Base-by-base conservation (phyloP, 345 rosid species). In the Nephelium lappaceum region DNA sequence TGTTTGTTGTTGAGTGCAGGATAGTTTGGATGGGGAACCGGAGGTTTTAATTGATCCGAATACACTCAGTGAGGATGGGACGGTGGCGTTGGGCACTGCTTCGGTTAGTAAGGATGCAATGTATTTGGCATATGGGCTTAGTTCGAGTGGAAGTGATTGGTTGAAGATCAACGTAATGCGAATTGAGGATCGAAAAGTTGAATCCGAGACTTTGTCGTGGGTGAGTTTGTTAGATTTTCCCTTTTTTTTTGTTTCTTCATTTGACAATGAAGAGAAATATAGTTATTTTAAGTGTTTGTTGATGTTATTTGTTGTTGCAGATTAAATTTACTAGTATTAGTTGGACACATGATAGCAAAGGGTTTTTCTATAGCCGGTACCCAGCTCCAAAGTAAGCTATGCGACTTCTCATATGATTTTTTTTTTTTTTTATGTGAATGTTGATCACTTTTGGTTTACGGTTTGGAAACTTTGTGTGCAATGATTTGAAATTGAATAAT, bases 131-230 rank as follows among this genome's bases (percentile, higher is more conserved):
- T 92, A 92, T 72, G 98, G 92, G 39, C 87, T 94, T 74, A 87
- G 98, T 84, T 77, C 93, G 0, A 97, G 97, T 69, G 98, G 98
- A 62, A 97, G 99, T 81, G 99, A 94, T 74, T 97, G 99, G 91
- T n/a, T 88, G n/a, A 94, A 91, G 0, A 85, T 96, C 53, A 91
- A 92, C 74, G 89, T 93, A 61, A 88, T 91, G 97, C 84, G 79
- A 15, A 62, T 93, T 69, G 87, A 80, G 73, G 92, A 93, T 70
- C 91, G 85, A 86, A 85, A 58, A 83, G 93, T 83, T 21, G 93
- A 92, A 78, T 80, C 89, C 24, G 99, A 94, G 80, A 85, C 89
- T 49, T 77, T 96, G 82, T 85, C 90, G 71, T 94, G 98, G 99
- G 98, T 94, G 81, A 82, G 91, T 49, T 69, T 73, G 64, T 79